Evolutionary conservation across 768 basidiomycete genomes (phyloP).

Genomic region (Naganishia kalamii): DNA sequence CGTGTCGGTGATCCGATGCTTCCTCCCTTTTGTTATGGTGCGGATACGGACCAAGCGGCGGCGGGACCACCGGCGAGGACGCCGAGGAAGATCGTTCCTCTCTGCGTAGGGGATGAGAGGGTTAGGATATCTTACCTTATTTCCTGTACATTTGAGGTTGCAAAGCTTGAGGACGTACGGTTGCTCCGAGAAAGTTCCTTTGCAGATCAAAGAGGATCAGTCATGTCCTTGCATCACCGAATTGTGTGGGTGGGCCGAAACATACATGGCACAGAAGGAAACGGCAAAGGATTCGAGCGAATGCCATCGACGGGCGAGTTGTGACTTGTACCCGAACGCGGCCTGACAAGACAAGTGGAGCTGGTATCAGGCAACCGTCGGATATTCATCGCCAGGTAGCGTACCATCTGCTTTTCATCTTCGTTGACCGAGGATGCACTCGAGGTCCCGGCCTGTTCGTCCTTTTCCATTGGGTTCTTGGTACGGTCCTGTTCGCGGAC

Average conservation of each 20-base stretch:
- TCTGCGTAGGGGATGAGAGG: neutral
- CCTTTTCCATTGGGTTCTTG: too few species aligned
- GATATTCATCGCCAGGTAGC: neutral
- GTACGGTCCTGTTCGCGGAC: too few species aligned
- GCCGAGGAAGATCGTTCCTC: conserved; percentile 23
- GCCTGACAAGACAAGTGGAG: neutral
- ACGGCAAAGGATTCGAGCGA: conserved; percentile 22
- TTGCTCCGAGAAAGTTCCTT: conserved; percentile 24
- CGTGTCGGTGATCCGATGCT: too few species aligned
- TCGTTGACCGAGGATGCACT: neutral
- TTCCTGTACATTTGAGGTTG: too few species aligned
- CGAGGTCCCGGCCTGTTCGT: neutral
- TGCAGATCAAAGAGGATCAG: neutral
- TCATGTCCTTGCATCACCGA: neutral
- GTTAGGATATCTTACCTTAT: too few species aligned
- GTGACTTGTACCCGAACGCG: conserved; percentile 23
- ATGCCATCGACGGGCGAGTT: conserved; percentile 24
- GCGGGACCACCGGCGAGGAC: conserved; percentile 24
- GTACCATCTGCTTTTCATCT: conserved; percentile 11
- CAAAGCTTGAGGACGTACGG: neutral
- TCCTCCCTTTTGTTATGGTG: too few species aligned
- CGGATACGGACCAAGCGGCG: conserved; percentile 21
- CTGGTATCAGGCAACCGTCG: too few species aligned
- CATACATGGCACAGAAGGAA: conserved; percentile 24
- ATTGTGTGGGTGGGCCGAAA: neutral